Evolutionary conservation across 306 rosid genomes (phyloP), one percentile per base, ranked within the genome.

Genomic region (Trifolium repens): DNA sequence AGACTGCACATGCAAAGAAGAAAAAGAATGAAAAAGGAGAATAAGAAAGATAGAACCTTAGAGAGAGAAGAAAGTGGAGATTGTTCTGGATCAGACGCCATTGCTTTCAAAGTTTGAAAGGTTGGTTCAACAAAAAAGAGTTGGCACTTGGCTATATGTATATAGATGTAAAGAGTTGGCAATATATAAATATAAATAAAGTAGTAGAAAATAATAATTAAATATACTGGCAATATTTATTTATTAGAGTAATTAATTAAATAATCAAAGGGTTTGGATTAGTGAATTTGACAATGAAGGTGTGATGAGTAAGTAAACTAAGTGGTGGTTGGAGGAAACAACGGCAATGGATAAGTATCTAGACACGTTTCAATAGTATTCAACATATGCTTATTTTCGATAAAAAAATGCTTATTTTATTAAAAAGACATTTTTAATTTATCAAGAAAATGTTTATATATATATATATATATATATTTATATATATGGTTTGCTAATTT

Each of bases 61-160:
- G 50, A 65, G 61, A 58, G 17, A 54, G 90, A 85, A 72, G 86
- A 53, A 16, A 52, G 67, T 26, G 78, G 1, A 7, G 43, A 81
- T 69, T 63, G 88, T 69, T 84, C 88, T n/a, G 76, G 83, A 72
- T 87, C 91, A 14, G 91, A 78, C 24, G 90, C 89, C 97, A 92
- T 90, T 62, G 63, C 19, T 22, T 22, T 22, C 24, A 22, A 49
- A 13, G 62, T 37, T 42, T 26, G 80, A 72, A 65, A 42, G 1
- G 8, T 15, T 67, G 67, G 12, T 26, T 14, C 39, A 46, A 30
- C 34, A 43, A 55, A 50, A 10, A 60, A 61, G 2, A 24, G 40
- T 22, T 22, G 24, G 24, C 24, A 22, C 24, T 37, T 30, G 24
- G 61, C 15, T 14, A 22, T 24, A 49, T 55, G 1, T 22, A 22